Evolutionary conservation across 208 protist genomes (phyloP).

Genomic region (Trypanosoma brucei): DNA sequence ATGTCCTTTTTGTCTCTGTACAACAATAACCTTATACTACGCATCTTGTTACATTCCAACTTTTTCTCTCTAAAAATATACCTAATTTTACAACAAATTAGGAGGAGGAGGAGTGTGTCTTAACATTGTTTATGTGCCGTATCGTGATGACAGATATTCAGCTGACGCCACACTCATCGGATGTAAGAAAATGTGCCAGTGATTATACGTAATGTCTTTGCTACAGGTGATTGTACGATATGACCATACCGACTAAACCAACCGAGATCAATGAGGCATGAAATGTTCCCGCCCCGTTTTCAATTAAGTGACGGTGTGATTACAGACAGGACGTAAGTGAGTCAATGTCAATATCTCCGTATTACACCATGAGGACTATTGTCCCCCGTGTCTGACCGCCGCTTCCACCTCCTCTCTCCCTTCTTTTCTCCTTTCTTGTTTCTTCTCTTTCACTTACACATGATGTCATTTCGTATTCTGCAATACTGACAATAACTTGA

Average conservation of each 20-base stretch:
- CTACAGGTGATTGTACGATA: slow-evolving; percentile 21
- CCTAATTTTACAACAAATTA: too few species aligned
- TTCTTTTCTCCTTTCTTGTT: background rate
- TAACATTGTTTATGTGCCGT: too few species aligned
- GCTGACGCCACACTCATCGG: too few species aligned
- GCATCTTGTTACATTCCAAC: too few species aligned
- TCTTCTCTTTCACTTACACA: background rate
- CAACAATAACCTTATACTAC: too few species aligned
- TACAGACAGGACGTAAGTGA: slow-evolving; percentile 24
- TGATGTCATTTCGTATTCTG: slow-evolving; percentile 4
- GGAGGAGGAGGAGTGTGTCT: too few species aligned
- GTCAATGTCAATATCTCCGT: slow-evolving; percentile 9
- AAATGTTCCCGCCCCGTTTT: too few species aligned
- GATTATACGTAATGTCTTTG: slow-evolving; percentile 15
- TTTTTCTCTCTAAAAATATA: too few species aligned
- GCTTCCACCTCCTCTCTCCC: slow-evolving; percentile 1
- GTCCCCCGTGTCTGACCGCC: slow-evolving; percentile 26
- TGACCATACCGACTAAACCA: slow-evolving; percentile 13
- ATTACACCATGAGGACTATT: slow-evolving; percentile 12
- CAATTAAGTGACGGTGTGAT: slow-evolving; percentile 12
- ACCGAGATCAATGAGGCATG: slow-evolving; percentile 21
- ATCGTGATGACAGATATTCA: too few species aligned
- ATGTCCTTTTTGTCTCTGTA: too few species aligned
- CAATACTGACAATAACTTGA: slow-evolving; percentile 4
- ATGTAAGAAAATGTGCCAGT: background rate